Percentiles rank a stretch among this genome's conserved stretches.
phyloP scores from a whole-genome alignment of 202 grass and related monocot species.

The Setaria italica region DNA sequence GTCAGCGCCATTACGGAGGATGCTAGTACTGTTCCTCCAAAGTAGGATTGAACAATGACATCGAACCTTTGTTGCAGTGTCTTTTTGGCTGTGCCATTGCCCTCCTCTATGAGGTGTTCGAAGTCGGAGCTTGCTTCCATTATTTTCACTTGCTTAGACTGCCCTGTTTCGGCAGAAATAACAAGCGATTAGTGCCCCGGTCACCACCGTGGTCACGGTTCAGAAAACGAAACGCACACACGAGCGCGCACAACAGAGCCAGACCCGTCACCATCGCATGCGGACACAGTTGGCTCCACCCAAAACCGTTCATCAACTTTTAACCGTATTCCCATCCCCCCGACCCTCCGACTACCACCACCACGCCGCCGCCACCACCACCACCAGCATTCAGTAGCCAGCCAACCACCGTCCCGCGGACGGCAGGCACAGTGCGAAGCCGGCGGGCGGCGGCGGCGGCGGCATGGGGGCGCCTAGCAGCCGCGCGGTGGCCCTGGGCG shows the following conservation, averaged over 20 bases:
- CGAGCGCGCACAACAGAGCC: not conserved
- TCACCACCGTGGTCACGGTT: not conserved
- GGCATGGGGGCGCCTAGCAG: conserved; percentile 45
- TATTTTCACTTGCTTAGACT: too few relatives aligned
- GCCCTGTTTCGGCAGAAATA: too few relatives aligned
- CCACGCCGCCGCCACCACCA: not conserved
- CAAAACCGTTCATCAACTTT: not conserved
- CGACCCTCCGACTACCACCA: not conserved
- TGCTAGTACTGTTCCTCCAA: not conserved
- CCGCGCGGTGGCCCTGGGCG: conserved; percentile 51
- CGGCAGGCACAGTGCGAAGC: not conserved
- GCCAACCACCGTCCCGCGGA: not conserved
- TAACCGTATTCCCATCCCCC: not conserved
- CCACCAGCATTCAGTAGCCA: not conserved
- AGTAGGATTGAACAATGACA: not conserved
- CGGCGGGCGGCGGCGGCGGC: not conserved
- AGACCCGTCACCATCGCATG: not conserved
- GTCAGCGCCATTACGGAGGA: not conserved
- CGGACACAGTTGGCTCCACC: not conserved
- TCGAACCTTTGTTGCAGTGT: too few relatives aligned
- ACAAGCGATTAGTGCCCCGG: too few relatives aligned
- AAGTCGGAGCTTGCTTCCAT: too few relatives aligned
- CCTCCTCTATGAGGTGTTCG: too few relatives aligned
- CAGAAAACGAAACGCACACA: not conserved
- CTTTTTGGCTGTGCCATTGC: too few relatives aligned